Base-by-base conservation (phyloP, 2,329 filamentous ascomycete genomes). In the Dryadomyces sulphureus region DNA sequence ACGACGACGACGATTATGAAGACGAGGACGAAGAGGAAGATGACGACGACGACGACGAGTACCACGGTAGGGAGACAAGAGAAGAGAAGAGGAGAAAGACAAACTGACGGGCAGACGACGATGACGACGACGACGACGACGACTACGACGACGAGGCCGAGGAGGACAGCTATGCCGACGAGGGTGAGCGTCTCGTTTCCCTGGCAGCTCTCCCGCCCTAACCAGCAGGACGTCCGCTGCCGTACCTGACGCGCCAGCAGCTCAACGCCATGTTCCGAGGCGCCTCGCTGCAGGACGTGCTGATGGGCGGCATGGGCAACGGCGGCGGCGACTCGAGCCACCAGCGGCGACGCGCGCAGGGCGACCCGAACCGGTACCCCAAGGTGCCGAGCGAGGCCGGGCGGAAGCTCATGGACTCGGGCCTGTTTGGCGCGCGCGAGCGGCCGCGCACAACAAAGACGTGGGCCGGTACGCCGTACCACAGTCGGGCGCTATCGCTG, bases 331-430 rank as follows among this genome's bases (percentile, higher is more conserved):
- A 35, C 11, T 21, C 39, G 4, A 19, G 34, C 12, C 44, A 69
- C 36, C 60, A 68, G 30, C 63, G 71, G 41, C 67, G 72, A 45
- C 59, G 62, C 19, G 57, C 58, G 11, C 53, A 52, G 1, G 55
- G 62, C n/a, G 72, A 78, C 48, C 70, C 70, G 2, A 62, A 78
- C 50, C 65, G 75, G 39, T 89, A 89, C 49, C 86, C 89, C n/a
- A 84, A 84, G 54, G 78, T 94, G 0, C 90, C 90, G 0, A 94
- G 81, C 55, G 77, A 84, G 11, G 72, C 77, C 50, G 90, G 92
- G 7, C 69, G 63, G 42, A 76, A 81, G 54, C 66, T 96, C 50
- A 94, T 96, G 88, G 70, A 77, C 35, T 82, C 80, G 25, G 90
- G 90, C 1, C 69, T 68, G 2, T 96, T 95, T 63, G 90, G 90